Evolutionary conservation across 2,329 filamentous ascomycete genomes (phyloP), one percentile per base, ranked within the genome.

Genomic region (Pyrenophora teres): DNA sequence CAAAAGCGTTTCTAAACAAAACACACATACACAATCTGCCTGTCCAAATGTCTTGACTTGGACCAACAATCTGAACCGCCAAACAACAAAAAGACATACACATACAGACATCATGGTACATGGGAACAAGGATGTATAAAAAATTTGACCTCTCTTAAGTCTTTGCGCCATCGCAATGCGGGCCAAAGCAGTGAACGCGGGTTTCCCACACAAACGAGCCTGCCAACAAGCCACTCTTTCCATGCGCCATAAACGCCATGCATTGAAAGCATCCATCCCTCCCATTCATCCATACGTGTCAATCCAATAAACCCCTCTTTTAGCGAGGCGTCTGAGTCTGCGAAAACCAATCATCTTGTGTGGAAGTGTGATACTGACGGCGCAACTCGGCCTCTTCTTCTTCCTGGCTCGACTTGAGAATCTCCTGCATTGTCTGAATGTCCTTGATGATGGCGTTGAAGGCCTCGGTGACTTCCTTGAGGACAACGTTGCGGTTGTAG

Each of bases 401-500:
- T 23, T 73, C 67, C 60, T 80, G 78, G 54, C 73, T 78, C 6
- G 70, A 68, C 49, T 68, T 67, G 57, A 75, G 48, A 27, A 81
- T 71, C 49, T 62, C 59, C 64, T 81, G 78, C 69, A 78, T 78
- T 23, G 74, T 69, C 65, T 86, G 82, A 52, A 92, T 90, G 68
- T 92, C 89, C 19, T 74, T 67, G 52, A 91, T 86, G 10, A 85
- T 85, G 25, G 86, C 84, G 63, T 95, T 92, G 72, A 96, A 96
- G 4, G 89, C 84, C 13, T 82, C 78, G 36, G 79, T 79, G 32
- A 95, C 81, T 32, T 80, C 77, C 39, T 77, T 77, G 12, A 87
- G 80, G 12, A 96, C 92, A 63, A 81, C 81, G 64, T 86, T 87
- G 37, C 94, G 85, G 74, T 99, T 94, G 84, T 90, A 94, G 66